phyloP scores from a whole-genome alignment of 805 yeast genomes.

The Nakazawaea sp. region DNA sequence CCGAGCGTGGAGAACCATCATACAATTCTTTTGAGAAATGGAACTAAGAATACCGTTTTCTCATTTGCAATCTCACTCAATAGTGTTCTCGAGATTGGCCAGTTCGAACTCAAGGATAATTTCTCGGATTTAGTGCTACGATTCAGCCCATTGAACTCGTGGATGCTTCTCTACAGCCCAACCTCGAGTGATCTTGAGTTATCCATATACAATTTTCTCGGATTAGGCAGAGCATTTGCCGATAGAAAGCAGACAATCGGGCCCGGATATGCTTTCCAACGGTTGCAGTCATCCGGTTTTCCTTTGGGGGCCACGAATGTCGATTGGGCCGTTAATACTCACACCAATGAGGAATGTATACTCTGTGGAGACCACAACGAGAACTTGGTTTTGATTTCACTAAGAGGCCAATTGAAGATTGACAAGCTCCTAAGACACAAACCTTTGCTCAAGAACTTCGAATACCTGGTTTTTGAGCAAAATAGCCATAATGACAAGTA shows the following conservation, averaged over 20 bases:
- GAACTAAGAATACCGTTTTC: slow-evolving; percentile 3
- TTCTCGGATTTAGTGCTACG: slow-evolving; percentile 1
- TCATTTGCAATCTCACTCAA: background rate
- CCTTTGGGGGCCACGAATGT: slow-evolving; percentile 1
- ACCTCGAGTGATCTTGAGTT: slow-evolving; percentile 1
- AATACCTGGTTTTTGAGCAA: background rate
- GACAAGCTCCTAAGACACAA: background rate
- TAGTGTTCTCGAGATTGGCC: background rate
- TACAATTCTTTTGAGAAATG: background rate
- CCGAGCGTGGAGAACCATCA: background rate
- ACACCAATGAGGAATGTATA: background rate
- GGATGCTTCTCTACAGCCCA: slow-evolving; percentile 3
- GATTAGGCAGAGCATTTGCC: background rate
- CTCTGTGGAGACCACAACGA: slow-evolving; percentile 8
- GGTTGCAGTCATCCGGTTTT: background rate
- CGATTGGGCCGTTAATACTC: slow-evolving; percentile 1
- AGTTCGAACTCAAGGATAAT: slow-evolving; percentile 2
- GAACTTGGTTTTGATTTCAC: background rate
- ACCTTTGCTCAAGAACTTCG: background rate
- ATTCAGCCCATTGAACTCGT: slow-evolving; percentile 1
- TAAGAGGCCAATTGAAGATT: slow-evolving; percentile 1
- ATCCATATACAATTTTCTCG: slow-evolving; percentile 3
- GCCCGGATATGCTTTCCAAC: slow-evolving; percentile 2
- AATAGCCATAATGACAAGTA: background rate
- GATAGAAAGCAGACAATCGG: background rate